Conservation (phyloP, 2,329 filamentous ascomycete genomes). For the Aspergillus japonicus region DNA sequence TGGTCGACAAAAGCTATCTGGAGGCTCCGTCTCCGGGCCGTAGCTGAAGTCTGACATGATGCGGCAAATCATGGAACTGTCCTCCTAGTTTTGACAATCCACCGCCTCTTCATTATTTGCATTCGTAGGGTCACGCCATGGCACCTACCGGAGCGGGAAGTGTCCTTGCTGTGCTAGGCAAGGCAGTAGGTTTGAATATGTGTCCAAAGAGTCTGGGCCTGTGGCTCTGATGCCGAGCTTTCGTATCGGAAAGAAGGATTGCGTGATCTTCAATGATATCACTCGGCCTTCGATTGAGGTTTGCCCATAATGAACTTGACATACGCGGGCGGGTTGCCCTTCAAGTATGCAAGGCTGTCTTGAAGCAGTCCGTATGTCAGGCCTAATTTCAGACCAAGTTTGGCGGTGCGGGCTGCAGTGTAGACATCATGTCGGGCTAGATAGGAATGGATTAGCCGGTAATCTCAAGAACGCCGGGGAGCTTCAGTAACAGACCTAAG, state of each 20-base stretch:
- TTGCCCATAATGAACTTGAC: conserved; percentile 63
- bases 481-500: conserved; percentile 63
- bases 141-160: not conserved
- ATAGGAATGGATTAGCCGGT: conserved; percentile 9
- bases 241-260: not conserved
- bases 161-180: not conserved
- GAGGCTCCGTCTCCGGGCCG: not conserved
- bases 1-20: not conserved
- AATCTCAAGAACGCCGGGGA: not conserved
- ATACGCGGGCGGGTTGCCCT: conserved; percentile 72
- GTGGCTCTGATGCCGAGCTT: not conserved
- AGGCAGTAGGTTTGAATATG: not conserved
- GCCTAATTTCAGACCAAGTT: conserved; percentile 74
- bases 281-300: conserved; percentile 29
- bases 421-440: conserved; percentile 76
- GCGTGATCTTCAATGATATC: conserved; percentile 17
- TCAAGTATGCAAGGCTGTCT: conserved; percentile 67
- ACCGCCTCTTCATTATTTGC: not conserved
- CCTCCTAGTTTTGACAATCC: not conserved
- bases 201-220: not conserved
- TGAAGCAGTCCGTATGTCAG: conserved; percentile 77
- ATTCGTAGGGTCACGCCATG: not conserved
- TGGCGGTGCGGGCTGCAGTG: conserved; percentile 74
- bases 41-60: not conserved
- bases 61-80: not conserved